A percentile compares a stretch with the other conserved stretches of the same genome.
Conservation (phyloP, 805 yeast genomes). For the Metschnikowia lachancei region DNA sequence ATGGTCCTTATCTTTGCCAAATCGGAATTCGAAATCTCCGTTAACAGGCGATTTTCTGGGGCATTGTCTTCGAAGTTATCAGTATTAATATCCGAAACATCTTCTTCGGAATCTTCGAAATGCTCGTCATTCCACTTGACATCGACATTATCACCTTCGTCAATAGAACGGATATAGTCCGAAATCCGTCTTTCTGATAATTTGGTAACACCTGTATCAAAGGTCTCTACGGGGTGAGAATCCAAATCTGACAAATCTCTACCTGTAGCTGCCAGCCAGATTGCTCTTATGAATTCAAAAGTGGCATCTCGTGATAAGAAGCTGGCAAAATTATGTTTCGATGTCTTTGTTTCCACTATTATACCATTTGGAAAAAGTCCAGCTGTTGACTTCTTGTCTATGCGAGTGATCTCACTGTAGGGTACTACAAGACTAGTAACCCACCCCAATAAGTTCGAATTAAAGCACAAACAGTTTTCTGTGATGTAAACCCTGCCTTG, state of each 20-base stretch:
- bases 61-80: not conserved
- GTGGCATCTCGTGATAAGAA: constrained; percentile 80
- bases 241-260: constrained; percentile 18
- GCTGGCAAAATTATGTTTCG: constrained; percentile 79
- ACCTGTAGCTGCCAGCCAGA: constrained; percentile 52
- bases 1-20: constrained; percentile 26
- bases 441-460: constrained; percentile 87
- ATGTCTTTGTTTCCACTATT: constrained; percentile 59
- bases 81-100: constrained; percentile 1
- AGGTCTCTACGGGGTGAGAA: constrained; percentile 1
- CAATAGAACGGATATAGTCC: constrained; percentile 17
- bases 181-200: constrained; percentile 14
- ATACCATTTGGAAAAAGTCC: constrained; percentile 92
- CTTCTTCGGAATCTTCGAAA: constrained; percentile 12
- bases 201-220: not conserved
- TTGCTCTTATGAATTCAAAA: constrained; percentile 60
- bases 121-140: constrained; percentile 6
- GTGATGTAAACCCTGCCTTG: constrained; percentile 87
- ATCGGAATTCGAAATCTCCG: too few species aligned
- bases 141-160: constrained; percentile 17
- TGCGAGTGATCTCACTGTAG: constrained; percentile 61
- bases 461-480: constrained; percentile 76
- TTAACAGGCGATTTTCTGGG: not conserved
- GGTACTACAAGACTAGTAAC: constrained; percentile 75
- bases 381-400: constrained; percentile 82